Percentiles rank a stretch among this genome's conserved stretches.
Conservation (phyloP, 306 rosid genomes). For the Myrica gale region DNA sequence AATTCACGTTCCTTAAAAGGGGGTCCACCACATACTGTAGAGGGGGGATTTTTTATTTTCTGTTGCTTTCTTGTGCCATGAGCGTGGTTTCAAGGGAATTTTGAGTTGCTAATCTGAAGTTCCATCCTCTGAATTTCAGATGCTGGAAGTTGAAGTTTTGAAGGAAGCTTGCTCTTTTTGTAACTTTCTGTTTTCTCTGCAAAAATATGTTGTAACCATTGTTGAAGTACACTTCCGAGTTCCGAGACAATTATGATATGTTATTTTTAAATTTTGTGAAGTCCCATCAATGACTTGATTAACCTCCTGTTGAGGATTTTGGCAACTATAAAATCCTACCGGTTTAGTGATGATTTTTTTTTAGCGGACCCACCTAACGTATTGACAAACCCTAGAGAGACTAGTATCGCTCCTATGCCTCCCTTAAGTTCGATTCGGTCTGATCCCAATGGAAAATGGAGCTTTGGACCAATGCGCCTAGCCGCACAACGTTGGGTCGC, state of each 20-base stretch:
- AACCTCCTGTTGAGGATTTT: not conserved
- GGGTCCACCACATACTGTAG: not conserved
- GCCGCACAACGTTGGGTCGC: too few species aligned
- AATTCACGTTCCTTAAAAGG: not conserved
- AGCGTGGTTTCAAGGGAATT: not conserved
- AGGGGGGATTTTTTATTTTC: not conserved
- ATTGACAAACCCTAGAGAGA: too few species aligned
- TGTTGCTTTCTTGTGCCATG: not conserved
- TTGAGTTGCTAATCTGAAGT: not conserved
- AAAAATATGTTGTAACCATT: not conserved
- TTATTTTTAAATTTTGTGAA: not conserved
- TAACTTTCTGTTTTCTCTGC: not conserved
- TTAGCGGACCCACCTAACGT: too few species aligned
- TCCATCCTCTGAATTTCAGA: slow-evolving; percentile 1
- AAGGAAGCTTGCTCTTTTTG: not conserved
- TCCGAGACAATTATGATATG: not conserved
- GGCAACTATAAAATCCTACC: not conserved
- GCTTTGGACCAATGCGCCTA: too few species aligned
- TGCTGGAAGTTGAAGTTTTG: not conserved
- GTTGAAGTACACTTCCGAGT: not conserved
- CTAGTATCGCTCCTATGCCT: too few species aligned
- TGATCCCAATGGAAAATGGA: too few species aligned
- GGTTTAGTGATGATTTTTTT: not conserved
- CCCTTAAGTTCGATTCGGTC: too few species aligned
- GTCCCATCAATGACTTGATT: not conserved